Conservation (phyloP, 2,329 filamentous ascomycete species). For the Venturia oleaginea region DNA sequence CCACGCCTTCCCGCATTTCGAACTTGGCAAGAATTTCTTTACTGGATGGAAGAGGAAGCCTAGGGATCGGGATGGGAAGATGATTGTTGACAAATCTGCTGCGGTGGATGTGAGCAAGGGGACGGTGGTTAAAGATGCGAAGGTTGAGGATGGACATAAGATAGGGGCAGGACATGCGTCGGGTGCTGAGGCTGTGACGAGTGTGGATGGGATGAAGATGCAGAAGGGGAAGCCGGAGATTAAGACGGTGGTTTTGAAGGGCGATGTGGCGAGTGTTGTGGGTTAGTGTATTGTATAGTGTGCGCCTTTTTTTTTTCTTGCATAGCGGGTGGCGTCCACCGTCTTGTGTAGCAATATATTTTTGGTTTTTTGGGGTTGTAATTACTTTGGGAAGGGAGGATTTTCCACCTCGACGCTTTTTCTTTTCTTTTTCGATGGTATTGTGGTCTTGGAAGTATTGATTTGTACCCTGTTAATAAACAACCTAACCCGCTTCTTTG, state of each 20-base stretch:
- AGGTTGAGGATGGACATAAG: not conserved
- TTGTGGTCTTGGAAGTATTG: no score
- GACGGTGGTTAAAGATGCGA: not conserved
- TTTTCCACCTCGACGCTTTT: not conserved
- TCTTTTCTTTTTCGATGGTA: no score
- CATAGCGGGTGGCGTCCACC: not conserved
- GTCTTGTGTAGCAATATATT: not conserved
- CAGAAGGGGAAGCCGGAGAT: not conserved
- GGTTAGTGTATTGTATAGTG: not conserved
- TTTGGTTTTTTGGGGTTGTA: not conserved
- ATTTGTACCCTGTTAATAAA: no score
- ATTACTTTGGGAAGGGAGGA: no score
- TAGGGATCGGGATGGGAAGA: not conserved
- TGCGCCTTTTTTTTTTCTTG: not conserved
- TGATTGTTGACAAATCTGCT: not conserved
- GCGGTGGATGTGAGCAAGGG: not conserved
- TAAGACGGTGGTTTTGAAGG: not conserved
- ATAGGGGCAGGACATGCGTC: not conserved
- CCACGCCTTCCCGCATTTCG: slow-evolving; percentile 80
- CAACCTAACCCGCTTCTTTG: no score
- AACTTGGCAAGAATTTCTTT: slow-evolving; percentile 50
- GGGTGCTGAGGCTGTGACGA: not conserved
- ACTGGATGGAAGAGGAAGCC: slow-evolving; percentile 16
- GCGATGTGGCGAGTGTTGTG: not conserved
- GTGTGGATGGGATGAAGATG: not conserved